Conservation (phyloP, 202 grass and related monocot species). For the Panicum hallii region DNA sequence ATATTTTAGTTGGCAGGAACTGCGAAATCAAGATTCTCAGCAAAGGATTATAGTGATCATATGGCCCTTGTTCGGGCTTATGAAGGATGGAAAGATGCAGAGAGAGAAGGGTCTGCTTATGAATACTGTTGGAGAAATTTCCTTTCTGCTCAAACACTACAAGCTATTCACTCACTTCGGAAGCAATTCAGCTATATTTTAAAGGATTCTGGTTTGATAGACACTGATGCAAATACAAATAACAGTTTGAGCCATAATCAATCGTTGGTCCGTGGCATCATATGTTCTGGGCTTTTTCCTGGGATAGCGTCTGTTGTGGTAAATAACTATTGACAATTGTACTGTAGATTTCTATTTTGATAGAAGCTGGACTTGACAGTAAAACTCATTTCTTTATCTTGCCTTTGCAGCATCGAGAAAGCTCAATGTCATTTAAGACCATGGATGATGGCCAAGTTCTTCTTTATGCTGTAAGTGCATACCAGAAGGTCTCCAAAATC, state of each 20-base stretch:
- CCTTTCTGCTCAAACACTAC: conserved; percentile 91
- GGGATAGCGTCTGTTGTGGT: conserved; percentile 97
- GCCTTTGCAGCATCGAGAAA: conserved; percentile 86
- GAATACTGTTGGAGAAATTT: conserved; percentile 99
- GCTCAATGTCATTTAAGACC: conserved; percentile 95
- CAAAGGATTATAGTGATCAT: conserved; percentile 98
- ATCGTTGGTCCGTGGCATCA: conserved; percentile 84
- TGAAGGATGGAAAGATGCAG: conserved; percentile 98
- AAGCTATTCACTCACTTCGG: conserved; percentile 94
- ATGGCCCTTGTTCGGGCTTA: conserved; percentile 96
- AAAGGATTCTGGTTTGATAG: conserved; percentile 81
- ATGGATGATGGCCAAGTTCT: conserved; percentile 99
- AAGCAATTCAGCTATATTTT: conserved; percentile 97
- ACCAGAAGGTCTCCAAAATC: background rate
- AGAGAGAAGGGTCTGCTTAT: conserved; percentile 92
- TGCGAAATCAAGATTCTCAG: conserved; percentile 96
- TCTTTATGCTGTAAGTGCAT: conserved; percentile 88
- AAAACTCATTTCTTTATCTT: conserved; percentile 23
- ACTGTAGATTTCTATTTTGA: conserved; percentile 20
- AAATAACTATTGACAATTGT: conserved; percentile 35
- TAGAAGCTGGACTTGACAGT: background rate
- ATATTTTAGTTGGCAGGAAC: conserved; percentile 84
- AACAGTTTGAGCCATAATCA: conserved; percentile 96
- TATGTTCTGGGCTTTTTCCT: conserved; percentile 95
- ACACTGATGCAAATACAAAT: conserved; percentile 65